Percentiles rank a stretch among this genome's conserved stretches.
These are phyloP conservation scores for Fusarium cicatricum DNA, from an alignment of 2,329 filamentous ascomycete genomes.

Conservation along the genomic window DNA sequence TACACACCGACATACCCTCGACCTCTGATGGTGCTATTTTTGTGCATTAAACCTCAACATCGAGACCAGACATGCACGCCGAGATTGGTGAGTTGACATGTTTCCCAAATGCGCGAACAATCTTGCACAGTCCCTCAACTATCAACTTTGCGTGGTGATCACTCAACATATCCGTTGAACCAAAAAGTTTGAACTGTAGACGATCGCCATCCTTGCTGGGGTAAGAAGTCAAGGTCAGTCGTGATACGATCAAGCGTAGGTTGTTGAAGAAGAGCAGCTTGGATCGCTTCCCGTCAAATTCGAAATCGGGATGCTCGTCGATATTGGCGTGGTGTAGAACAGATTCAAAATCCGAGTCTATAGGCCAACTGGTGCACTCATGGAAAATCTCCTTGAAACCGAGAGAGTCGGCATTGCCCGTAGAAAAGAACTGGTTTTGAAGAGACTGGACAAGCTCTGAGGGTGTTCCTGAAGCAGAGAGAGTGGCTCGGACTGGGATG, in stretches of 20 bases:
- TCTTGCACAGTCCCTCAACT: not conserved
- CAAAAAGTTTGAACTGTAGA: not conserved
- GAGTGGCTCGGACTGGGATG: conserved; percentile 50
- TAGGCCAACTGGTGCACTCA: conserved; percentile 30
- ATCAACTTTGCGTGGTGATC: not conserved
- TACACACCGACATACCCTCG: too few relatives aligned
- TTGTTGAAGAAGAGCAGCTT: not conserved
- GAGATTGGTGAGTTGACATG: not conserved
- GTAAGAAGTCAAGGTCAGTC: not conserved
- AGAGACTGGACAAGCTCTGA: conserved; percentile 9
- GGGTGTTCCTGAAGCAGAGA: conserved; percentile 21
- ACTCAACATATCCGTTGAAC: not conserved
- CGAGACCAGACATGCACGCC: not conserved
- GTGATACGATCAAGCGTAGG: not conserved
- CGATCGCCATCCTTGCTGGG: not conserved
- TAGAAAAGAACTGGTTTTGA: conserved; percentile 21
- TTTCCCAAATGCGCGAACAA: not conserved
- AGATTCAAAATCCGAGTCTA: conserved; percentile 8
- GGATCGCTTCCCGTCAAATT: not conserved
- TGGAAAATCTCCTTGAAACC: conserved; percentile 24
- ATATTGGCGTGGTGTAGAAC: conserved; percentile 36
- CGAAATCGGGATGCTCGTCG: conserved; percentile 24
- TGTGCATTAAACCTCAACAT: too few relatives aligned
- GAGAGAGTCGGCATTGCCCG: conserved; percentile 26
- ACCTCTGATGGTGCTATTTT: too few relatives aligned